Evolutionary conservation across 148 eudicot genomes (phyloP), one percentile per base, ranked within the genome.

Genomic region (Talinum fruticosum): DNA sequence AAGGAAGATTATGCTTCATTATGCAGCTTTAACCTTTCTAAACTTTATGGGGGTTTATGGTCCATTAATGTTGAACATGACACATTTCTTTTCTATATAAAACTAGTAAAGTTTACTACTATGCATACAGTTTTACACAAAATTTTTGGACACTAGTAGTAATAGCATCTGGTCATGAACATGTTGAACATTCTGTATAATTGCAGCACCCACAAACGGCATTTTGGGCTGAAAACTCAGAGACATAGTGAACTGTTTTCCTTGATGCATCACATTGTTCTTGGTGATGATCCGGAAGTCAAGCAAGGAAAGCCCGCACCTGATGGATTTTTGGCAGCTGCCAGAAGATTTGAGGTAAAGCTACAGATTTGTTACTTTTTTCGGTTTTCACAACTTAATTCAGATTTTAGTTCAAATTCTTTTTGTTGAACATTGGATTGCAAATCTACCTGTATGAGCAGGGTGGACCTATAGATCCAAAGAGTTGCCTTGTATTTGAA

Each of bases 271-370:
- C 99, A 93, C 77, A 78, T 96, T 74, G 99, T 96, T 69, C 86
- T 79, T 66, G 99, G 99, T 30, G 99, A 96, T 84, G 99, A 96
- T 89, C 97, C 97, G 65, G 99, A 95, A 88, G 97, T 95, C 68
- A 93, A 91, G 85, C 87, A 90, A 81, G 97, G 99, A 77, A 95
- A 95, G 80, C 99, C 99, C 72, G 85, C 99, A 68, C 97, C 99
- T 29, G 97, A 91, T 82, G 87, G 89, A 28, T 96, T 96, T 73
- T 87, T 91, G 78, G 90, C 92, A 72, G 99, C 97, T 57, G 90
- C 97, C 72, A 91, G 80, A 81, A 90, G 99, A 90, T 96, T 96
- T 72, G 94, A 96, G 97, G 99, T 93, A 84, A 72, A 45, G 41
- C 38, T 7, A 44, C 66, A 19, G n/a, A n/a, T 18, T 5, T 30